phyloP scores from a whole-genome alignment of 1,284 basidiomycete genomes.

The Earliella scabrosa region DNA sequence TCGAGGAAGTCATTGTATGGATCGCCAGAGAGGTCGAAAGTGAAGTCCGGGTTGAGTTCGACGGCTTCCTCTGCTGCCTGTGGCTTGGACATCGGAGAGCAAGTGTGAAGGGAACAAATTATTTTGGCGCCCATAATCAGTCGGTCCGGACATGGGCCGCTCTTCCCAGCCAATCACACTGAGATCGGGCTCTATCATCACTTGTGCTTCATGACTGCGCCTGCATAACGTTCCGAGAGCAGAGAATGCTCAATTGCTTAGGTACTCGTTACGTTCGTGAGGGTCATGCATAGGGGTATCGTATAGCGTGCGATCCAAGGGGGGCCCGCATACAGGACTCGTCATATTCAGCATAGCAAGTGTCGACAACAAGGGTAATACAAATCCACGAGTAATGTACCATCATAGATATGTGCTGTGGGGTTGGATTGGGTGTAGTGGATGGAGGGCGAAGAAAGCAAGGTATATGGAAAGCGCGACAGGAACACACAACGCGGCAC shows the following conservation, averaged over 20 bases:
- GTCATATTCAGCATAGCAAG: slow-evolving; percentile 32
- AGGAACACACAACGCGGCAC: slow-evolving; percentile 4
- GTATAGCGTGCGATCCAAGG: slow-evolving; percentile 17
- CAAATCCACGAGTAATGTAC: slow-evolving; percentile 30
- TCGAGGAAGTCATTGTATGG: slow-evolving; percentile 61
- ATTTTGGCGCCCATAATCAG: slow-evolving; percentile 15
- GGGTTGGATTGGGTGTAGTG: too few relatives aligned
- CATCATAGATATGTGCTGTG: slow-evolving; percentile 29
- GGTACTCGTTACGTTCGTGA: neutral
- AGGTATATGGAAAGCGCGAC: slow-evolving; percentile 25
- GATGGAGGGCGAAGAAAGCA: slow-evolving; percentile 24
- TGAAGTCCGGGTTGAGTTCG: slow-evolving; percentile 80
- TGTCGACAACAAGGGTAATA: slow-evolving; percentile 30
- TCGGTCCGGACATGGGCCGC: slow-evolving; percentile 3
- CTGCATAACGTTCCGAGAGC: too few relatives aligned
- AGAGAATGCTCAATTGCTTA: neutral
- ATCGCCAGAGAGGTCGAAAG: slow-evolving; percentile 80
- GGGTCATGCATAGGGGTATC: slow-evolving; percentile 9
- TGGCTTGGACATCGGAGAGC: slow-evolving; percentile 20
- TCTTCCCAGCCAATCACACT: neutral
- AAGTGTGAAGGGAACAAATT: slow-evolving; percentile 17
- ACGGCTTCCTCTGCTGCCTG: slow-evolving; percentile 50
- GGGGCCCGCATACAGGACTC: slow-evolving; percentile 21
- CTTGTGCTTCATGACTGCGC: neutral
- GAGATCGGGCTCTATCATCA: neutral